These are phyloP conservation scores for Phytophthora cactorum DNA, from an alignment of 352 stramenopile species.

Conservation along the genomic window DNA sequence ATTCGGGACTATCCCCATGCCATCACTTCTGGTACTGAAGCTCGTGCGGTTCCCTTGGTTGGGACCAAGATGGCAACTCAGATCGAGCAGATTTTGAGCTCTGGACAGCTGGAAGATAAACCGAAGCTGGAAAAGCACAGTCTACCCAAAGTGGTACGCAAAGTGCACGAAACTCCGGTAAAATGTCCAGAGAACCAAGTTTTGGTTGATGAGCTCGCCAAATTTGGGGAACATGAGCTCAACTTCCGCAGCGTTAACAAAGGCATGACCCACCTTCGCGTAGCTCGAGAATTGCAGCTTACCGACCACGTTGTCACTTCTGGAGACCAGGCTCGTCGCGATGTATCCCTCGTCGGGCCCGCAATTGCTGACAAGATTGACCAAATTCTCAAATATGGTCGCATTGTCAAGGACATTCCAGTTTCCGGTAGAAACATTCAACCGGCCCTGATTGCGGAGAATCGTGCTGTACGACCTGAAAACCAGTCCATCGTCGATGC, in stretches of 20 bases:
- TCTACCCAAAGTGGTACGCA: not conserved
- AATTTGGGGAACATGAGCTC: slow-evolving; percentile 7
- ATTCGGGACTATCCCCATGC: slow-evolving; percentile 5
- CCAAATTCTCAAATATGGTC: slow-evolving; percentile 7
- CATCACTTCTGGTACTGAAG: slow-evolving; percentile 2
- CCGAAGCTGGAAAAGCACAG: not conserved
- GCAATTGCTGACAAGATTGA: slow-evolving; percentile 9
- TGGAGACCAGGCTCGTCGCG: slow-evolving; percentile 1
- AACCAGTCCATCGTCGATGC: slow-evolving; percentile 1
- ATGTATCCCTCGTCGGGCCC: not conserved
- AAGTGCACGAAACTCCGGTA: not conserved
- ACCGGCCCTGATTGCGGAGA: not conserved
- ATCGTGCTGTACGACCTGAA: not conserved
- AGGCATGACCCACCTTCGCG: slow-evolving; percentile 1
- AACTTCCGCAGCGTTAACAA: slow-evolving; percentile 2
- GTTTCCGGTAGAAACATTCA: not conserved
- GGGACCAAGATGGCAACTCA: not conserved
- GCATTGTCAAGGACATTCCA: slow-evolving; percentile 1
- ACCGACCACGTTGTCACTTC: not conserved
- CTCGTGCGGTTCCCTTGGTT: slow-evolving; percentile 1
- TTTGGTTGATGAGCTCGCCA: slow-evolving; percentile 2
- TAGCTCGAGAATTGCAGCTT: not conserved
- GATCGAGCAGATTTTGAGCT: not conserved
- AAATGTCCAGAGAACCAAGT: slow-evolving; percentile 2
- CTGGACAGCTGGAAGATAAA: slow-evolving; percentile 1